Conservation (phyloP, 345 rosid species). For the Schrenkiella parvula region DNA sequence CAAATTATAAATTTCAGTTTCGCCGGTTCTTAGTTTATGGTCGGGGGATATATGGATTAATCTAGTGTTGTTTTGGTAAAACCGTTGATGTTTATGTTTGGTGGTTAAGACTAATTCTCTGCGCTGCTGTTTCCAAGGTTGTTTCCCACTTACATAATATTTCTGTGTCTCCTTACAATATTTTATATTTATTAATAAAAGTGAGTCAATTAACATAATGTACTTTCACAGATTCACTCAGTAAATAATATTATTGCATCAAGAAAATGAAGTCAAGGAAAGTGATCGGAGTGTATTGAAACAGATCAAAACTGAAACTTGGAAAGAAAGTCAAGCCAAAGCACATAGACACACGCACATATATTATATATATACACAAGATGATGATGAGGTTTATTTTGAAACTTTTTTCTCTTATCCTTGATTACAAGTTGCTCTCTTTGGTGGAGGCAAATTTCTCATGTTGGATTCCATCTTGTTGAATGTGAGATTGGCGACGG, state of each 20-base stretch:
- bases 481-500: slow-evolving; percentile 75
- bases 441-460: slow-evolving; percentile 28
- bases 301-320: slow-evolving; percentile 37
- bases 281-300: background rate
- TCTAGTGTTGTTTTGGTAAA: slow-evolving; percentile 3
- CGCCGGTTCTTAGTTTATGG: slow-evolving; percentile 31
- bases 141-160: slow-evolving; percentile 31
- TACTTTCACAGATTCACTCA: background rate
- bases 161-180: slow-evolving; percentile 1
- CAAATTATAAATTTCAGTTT: background rate
- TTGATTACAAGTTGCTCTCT: slow-evolving; percentile 10
- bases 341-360: background rate
- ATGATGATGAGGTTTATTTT: background rate
- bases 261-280: slow-evolving; percentile 3
- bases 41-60: slow-evolving; percentile 23
- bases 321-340: slow-evolving; percentile 10
- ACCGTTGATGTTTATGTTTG: slow-evolving; percentile 10
- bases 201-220: background rate
- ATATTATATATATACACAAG: slow-evolving; percentile 8
- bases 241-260: background rate
- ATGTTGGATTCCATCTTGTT: slow-evolving; percentile 50
- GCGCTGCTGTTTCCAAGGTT: slow-evolving; percentile 28
- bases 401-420: background rate
- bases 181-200: background rate
- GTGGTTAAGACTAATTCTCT: slow-evolving; percentile 16